A percentile compares a stretch with the other conserved stretches of the same genome.
These are phyloP conservation scores for Osmanthus fragrans DNA, from an alignment of 257 asterid species.

Conservation along the genomic window DNA sequence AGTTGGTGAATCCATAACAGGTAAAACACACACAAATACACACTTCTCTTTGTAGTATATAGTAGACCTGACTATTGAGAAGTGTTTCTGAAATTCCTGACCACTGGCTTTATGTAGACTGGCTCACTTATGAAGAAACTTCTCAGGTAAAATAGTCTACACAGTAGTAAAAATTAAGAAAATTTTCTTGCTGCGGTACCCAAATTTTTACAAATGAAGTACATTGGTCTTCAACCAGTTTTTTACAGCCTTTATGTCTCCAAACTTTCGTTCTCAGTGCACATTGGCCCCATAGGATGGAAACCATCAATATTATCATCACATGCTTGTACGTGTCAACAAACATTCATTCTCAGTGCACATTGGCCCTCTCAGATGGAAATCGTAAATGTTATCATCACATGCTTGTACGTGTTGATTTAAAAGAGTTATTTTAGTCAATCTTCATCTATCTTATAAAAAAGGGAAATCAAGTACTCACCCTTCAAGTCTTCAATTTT, in stretches of 20 bases:
- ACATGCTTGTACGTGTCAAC: no score
- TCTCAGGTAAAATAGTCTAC: background rate
- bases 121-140: slow-evolving; percentile 11
- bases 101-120: slow-evolving; percentile 30
- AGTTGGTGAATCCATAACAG: slow-evolving; percentile 53
- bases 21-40: slow-evolving; percentile 14
- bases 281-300: background rate
- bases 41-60: slow-evolving; percentile 5
- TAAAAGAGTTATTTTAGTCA: no score
- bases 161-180: background rate
- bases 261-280: background rate
- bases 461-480: no score
- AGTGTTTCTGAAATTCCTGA: slow-evolving; percentile 28
- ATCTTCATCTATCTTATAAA: no score
- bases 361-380: no score
- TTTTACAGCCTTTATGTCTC: no score
- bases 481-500: no score
- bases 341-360: no score
- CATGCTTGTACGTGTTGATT: no score
- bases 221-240: background rate
- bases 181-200: background rate
- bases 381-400: no score
- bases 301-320: no score
- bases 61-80: background rate
- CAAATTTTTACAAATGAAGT: background rate